Evolutionary conservation across 2,329 filamentous ascomycete genomes (phyloP).

Genomic region (Fusarium liriodendri): DNA sequence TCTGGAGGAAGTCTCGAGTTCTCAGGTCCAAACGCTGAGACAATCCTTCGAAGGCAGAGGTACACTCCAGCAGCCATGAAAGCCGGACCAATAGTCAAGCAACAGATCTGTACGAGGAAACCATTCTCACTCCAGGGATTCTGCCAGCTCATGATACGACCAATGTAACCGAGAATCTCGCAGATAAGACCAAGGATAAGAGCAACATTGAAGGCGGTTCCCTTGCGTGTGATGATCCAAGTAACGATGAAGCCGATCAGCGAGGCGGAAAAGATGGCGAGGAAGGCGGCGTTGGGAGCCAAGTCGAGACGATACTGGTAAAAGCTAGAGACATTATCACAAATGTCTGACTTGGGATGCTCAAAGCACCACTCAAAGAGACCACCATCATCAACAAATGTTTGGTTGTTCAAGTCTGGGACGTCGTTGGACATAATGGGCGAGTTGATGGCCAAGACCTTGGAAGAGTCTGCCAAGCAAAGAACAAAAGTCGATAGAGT

Average conservation of each 20-base stretch:
- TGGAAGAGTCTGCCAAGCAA: background rate
- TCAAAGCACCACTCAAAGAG: constrained; percentile 42
- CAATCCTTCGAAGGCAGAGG: constrained; percentile 66
- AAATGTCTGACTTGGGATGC: constrained; percentile 43
- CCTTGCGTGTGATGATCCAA: constrained; percentile 58
- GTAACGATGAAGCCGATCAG: constrained; percentile 54
- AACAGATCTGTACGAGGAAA: constrained; percentile 69
- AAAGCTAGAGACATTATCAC: constrained; percentile 50
- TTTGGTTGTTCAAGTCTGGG: constrained; percentile 35
- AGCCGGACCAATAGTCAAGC: constrained; percentile 72
- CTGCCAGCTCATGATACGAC: constrained; percentile 64
- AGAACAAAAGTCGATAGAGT: background rate
- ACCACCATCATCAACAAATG: constrained; percentile 32
- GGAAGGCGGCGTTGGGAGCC: constrained; percentile 62
- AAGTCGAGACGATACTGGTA: constrained; percentile 65
- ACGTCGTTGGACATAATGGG: constrained; percentile 10
- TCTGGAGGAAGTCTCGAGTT: constrained; percentile 60
- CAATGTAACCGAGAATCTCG: constrained; percentile 70
- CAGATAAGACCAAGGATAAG: constrained; percentile 64
- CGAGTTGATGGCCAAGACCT: background rate
- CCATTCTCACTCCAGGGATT: constrained; percentile 62
- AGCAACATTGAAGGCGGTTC: constrained; percentile 62
- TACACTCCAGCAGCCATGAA: constrained; percentile 75
- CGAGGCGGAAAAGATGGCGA: constrained; percentile 61
- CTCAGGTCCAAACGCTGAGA: constrained; percentile 59